A percentile compares a stretch with the other conserved stretches of the same genome.
phyloP scores from a whole-genome alignment of 805 yeast genomes.

The Debaryomyces castellii region DNA sequence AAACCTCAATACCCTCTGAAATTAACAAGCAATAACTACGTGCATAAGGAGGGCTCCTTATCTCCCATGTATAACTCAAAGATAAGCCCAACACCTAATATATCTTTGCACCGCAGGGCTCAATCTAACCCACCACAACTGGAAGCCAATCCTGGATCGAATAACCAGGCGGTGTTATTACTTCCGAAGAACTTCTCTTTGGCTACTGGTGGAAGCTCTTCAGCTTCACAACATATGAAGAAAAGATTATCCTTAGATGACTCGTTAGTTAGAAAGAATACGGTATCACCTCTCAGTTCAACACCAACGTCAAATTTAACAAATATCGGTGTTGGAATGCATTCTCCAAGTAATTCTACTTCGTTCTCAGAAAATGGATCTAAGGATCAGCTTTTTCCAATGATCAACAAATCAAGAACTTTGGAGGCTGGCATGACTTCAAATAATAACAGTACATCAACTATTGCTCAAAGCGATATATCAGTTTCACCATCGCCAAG shows the following conservation, averaged over 20 bases:
- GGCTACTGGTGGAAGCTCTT: conserved; percentile 8
- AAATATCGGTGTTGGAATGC: conserved; percentile 16
- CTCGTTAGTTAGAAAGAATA: conserved; percentile 6
- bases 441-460: not conserved
- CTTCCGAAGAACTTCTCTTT: conserved; percentile 48
- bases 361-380: not conserved
- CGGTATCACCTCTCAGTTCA: conserved; percentile 4
- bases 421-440: not conserved
- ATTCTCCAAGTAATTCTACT: not conserved
- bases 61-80: conserved; percentile 20
- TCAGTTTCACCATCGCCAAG: not conserved
- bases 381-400: not conserved
- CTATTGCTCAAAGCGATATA: not conserved
- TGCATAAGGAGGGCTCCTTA: conserved; percentile 23
- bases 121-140: conserved; percentile 33
- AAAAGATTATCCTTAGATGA: conserved; percentile 31
- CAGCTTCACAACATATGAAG: conserved; percentile 7
- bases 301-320: conserved; percentile 11
- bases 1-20: conserved; percentile 28
- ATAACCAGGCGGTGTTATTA: conserved; percentile 43
- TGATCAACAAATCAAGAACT: not conserved
- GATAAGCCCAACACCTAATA: conserved; percentile 16
- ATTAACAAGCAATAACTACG: conserved; percentile 2
- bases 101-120: conserved; percentile 26
- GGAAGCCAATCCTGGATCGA: conserved; percentile 9